Percentiles rank a stretch among this genome's conserved stretches.
phyloP scores from a whole-genome alignment of 1,284 basidiomycete species.

The Cutaneotrichosporon sp. region DNA sequence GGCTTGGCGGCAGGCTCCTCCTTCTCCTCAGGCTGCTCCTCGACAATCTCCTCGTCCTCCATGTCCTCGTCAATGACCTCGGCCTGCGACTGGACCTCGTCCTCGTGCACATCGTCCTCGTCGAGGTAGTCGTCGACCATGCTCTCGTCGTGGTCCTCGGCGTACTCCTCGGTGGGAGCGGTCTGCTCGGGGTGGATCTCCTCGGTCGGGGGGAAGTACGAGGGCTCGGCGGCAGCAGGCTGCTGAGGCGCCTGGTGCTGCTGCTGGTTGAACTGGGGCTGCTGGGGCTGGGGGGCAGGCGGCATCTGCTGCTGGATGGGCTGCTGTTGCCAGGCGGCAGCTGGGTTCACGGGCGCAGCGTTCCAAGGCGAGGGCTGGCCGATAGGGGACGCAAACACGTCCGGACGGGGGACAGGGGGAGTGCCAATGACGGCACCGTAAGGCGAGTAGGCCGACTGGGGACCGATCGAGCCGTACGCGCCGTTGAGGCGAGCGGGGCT shows the following conservation, averaged over 20 bases:
- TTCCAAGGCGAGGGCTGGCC: constrained; percentile 38
- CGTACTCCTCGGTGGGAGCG: constrained; percentile 6
- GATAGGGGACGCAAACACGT: constrained; percentile 19
- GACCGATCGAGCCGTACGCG: constrained; percentile 23
- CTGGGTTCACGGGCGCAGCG: constrained; percentile 21
- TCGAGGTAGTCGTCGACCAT: constrained; percentile 15
- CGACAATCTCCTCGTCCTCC: constrained; percentile 8
- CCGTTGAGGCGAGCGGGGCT: constrained; percentile 23
- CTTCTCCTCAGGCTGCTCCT: not conserved
- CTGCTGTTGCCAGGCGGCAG: constrained; percentile 24
- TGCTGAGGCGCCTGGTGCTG: constrained; percentile 12
- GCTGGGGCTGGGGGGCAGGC: constrained; percentile 17
- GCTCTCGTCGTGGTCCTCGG: constrained; percentile 14
- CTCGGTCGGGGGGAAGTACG: constrained; percentile 32
- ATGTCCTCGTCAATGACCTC: constrained; percentile 9
- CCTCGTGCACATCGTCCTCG: constrained; percentile 8
- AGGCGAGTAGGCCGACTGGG: constrained; percentile 7
- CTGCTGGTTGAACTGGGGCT: constrained; percentile 20
- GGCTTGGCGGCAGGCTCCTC: constrained; percentile 12
- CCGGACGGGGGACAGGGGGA: constrained; percentile 18
- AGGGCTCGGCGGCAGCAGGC: constrained; percentile 16
- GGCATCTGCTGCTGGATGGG: constrained; percentile 17
- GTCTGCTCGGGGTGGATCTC: constrained; percentile 15
- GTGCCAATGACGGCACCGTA: constrained; percentile 26
- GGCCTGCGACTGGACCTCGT: constrained; percentile 1